Percentiles rank a stretch among this genome's conserved stretches.
Conservation (phyloP, 768 basidiomycete genomes). For the Saitozyma podzolica region DNA sequence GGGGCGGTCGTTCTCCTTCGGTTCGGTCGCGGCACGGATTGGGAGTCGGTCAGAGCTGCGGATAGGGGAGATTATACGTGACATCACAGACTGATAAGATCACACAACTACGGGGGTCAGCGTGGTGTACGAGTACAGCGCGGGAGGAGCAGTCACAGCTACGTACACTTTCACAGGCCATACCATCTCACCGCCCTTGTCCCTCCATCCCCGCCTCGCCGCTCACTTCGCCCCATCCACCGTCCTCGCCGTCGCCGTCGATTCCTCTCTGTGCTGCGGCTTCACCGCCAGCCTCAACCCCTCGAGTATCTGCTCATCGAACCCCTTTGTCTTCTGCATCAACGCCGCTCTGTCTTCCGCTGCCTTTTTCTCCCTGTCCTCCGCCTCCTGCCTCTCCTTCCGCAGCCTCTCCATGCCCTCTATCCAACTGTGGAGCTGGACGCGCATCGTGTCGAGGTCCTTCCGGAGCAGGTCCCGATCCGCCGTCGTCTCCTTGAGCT, state of each 20-base stretch:
- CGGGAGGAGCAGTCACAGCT: too few relatives aligned
- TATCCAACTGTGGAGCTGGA: conserved; percentile 11
- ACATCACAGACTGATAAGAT: too few relatives aligned
- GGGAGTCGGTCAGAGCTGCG: too few relatives aligned
- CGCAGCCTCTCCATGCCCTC: conserved; percentile 8
- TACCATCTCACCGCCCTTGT: too few relatives aligned
- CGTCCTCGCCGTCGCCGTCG: not conserved
- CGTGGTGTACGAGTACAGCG: too few relatives aligned
- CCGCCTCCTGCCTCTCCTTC: conserved; percentile 6
- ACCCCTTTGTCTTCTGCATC: conserved; percentile 12
- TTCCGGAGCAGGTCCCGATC: not conserved
- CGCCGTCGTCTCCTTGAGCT: conserved; percentile 8
- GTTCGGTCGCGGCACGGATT: too few relatives aligned
- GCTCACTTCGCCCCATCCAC: too few relatives aligned
- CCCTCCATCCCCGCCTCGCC: too few relatives aligned
- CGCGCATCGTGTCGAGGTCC: not conserved
- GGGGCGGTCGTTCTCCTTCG: too few relatives aligned
- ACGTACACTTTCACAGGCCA: too few relatives aligned
- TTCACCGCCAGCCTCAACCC: conserved; percentile 14
- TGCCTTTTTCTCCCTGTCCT: conserved; percentile 9
- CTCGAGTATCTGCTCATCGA: conserved; percentile 10
- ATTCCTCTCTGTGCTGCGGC: not conserved
- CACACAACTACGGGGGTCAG: too few relatives aligned
- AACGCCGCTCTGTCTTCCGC: conserved; percentile 13
- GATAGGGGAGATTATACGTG: too few relatives aligned